Evolutionary conservation across 345 rosid species (phyloP), one percentile per base, ranked within the genome.

Genomic region (Murraya koenigii): DNA sequence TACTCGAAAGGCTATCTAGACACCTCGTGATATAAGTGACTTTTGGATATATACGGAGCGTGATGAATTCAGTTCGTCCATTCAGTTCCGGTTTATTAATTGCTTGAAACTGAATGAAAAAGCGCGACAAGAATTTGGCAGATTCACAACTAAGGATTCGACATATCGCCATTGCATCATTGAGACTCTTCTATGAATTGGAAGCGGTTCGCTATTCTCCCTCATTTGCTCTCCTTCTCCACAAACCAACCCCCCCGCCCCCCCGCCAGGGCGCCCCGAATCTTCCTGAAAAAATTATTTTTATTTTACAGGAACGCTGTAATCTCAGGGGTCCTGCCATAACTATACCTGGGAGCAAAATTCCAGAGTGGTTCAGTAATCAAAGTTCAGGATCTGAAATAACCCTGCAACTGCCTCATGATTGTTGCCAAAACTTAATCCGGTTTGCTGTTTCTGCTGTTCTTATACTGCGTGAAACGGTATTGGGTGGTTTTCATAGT

Each of bases 321-420:
- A 9, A 30, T 2, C 2, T 9, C 47, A 2, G 13, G 47, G 47
- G 47, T 39, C 8, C 35, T 32, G n/a, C n/a, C 33, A 55, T 72
- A n/a, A 33, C 20, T 35, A 22, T 55, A 4, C 75, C 75, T 35
- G 65, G 66, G 38, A 72, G 52, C 23, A 5, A 8, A 55, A 72
- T 72, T 72, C 75, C 65, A 2, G n/a, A 55, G 28, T 72, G 75
- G 64, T 58, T 72, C 75, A 22, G 66, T 11, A 20, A 54, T 52
- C 26, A 36, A 56, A 22, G 65, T 58, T 13, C 8, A 7, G 33
- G 65, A 13, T 56, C 65, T 33, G 23, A 64, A 5, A 23, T 35
- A 30, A 56, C 44, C 22, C 33, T 58, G 5, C 47, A 58, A 23
- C 13, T 58, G 35, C 66, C 54, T 6, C 14, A 1, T 4, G 8